Percentiles rank a stretch among this genome's conserved stretches.
These are phyloP conservation scores for Quercus berberidifolia DNA, from an alignment of 306 rosid genomes.

Conservation along the genomic window DNA sequence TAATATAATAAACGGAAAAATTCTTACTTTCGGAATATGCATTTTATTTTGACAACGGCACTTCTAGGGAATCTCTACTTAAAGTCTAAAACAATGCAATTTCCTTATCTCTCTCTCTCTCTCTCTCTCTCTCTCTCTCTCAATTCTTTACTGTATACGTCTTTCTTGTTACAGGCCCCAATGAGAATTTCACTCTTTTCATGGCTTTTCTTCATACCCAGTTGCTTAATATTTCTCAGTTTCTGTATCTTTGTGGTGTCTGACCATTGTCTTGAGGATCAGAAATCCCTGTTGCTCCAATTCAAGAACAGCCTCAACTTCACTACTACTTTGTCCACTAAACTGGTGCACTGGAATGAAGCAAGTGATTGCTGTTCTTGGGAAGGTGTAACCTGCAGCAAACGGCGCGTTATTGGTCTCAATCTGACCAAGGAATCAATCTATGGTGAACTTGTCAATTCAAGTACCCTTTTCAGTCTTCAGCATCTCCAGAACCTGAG, in stretches of 20 bases:
- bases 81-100: no score
- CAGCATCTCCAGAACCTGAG: conserved; percentile 26
- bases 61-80: no score
- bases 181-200: conserved; percentile 25
- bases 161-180: neutral
- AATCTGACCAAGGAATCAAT: conserved; percentile 24
- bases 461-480: conserved; percentile 31
- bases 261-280: conserved; percentile 21
- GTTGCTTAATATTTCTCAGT: neutral
- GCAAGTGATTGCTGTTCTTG: neutral
- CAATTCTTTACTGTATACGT: neutral
- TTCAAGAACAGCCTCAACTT: conserved; percentile 24
- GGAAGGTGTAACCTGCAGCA: conserved; percentile 10
- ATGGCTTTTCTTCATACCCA: conserved; percentile 17
- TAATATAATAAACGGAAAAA: no score
- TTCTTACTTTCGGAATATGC: no score
- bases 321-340: neutral
- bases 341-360: conserved; percentile 27
- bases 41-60: no score
- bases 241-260: neutral
- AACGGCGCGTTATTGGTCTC: conserved; percentile 30
- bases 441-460: conserved; percentile 17
- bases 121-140: no score
- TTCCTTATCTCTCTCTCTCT: no score
- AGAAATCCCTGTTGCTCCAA: conserved; percentile 16